Evolutionary conservation across 2,329 filamentous ascomycete genomes (phyloP).

Genomic region (Corynespora cassiicola): DNA sequence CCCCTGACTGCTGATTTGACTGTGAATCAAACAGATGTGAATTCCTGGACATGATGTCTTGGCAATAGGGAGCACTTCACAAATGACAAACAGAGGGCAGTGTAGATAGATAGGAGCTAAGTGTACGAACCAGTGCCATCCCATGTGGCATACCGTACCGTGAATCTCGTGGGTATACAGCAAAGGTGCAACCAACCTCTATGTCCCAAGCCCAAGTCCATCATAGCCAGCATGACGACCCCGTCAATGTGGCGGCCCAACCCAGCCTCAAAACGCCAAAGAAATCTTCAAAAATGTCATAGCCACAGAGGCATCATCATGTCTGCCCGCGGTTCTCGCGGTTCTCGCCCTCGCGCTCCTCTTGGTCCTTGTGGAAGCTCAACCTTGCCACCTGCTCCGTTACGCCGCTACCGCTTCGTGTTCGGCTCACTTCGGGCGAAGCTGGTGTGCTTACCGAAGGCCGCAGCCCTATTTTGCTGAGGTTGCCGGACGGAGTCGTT

Average conservation of each 20-base stretch:
- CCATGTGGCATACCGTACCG: no score
- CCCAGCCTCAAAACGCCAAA: no score
- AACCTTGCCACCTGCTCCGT: conserved; percentile 42
- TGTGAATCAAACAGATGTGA: no score
- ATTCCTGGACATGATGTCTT: no score
- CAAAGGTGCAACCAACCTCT: conserved; percentile 2
- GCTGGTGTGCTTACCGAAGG: conserved; percentile 31
- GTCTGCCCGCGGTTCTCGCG: not conserved
- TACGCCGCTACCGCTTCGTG: conserved; percentile 33
- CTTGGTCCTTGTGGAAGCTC: conserved; percentile 26
- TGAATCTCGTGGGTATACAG: conserved; percentile 6
- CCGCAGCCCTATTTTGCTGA: conserved; percentile 37
- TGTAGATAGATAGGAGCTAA: not conserved
- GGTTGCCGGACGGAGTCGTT: conserved; percentile 25
- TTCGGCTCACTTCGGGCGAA: conserved; percentile 18
- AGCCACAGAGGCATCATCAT: not conserved
- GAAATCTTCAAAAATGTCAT: not conserved
- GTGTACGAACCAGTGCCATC: conserved; percentile 3
- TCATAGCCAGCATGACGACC: no score
- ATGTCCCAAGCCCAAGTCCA: no score
- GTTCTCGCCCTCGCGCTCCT: no score
- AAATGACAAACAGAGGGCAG: not conserved
- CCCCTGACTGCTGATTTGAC: no score
- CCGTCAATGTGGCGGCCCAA: no score
- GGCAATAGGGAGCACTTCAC: no score